Base-by-base conservation (phyloP, 345 rosid species). In the Pistacia atlantica region DNA sequence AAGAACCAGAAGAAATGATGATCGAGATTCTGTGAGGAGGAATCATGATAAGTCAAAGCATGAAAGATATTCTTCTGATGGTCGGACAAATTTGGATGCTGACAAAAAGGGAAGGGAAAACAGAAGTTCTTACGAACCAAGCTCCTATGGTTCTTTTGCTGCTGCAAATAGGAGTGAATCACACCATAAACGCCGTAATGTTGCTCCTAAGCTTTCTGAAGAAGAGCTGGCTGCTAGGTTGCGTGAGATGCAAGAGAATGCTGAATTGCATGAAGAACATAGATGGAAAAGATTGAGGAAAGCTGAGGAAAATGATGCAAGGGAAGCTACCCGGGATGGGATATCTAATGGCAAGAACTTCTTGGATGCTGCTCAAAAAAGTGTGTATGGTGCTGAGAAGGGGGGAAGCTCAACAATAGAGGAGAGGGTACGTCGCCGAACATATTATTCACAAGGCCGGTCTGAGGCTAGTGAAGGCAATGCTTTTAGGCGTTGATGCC, bases 371-470 rank as follows among this genome's bases (percentile, higher is more conserved):
- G 92, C 93, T 61, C 89, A 89, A 11, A 92, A 84, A 83, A 96
- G 92, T 42, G 90, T 96, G 3, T 96, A 91, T 49, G 99, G 99
- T 69, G 79, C 95, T 11, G 99, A 92, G 84, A 91, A 84, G 84
- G 97, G 95, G 0, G 99, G 99, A 65, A 93, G 95, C 85, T 82
- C 93, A 28, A 91, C 97, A 3, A 91, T 93, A 10, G 98, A 91
- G 82, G 97, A 91, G 82, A 96, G 98, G 11, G 98, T 96, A 6
- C 95, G 98, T 25, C 97, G 99, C 8, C 78, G 97, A 76, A 81
- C 93, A 12, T 84, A 90, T 77, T 93, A 91, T 78, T 92, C 87
- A 4, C 99, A 94, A 75, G 92, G 93, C 4, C 88, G 92, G 79
- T 76, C 82, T 59, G 93, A 82, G 81, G 89, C 81, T 18, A 75